These are phyloP conservation scores for Mucor circinelloides DNA, from an alignment of 371 early-diverging fungal genomes.

Conservation along the genomic window DNA sequence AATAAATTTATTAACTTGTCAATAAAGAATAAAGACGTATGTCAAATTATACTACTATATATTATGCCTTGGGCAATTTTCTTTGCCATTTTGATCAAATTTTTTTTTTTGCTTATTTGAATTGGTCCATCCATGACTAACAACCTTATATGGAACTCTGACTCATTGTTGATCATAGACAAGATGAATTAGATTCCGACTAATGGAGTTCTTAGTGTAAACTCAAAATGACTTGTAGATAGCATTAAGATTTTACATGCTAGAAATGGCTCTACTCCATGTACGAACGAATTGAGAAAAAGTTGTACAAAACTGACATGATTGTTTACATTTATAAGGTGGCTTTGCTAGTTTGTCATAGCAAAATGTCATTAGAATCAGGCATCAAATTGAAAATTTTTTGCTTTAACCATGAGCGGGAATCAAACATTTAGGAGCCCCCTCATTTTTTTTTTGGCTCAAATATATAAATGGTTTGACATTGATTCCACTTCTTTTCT, in stretches of 20 bases:
- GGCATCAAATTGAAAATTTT: background rate
- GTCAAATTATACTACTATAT: too few species aligned
- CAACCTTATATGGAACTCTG: conserved; percentile 18
- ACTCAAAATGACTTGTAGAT: background rate
- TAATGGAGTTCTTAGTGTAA: background rate
- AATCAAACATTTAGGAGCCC: background rate
- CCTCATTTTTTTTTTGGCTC: background rate
- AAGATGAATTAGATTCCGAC: conserved; percentile 5
- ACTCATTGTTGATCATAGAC: conserved; percentile 25
- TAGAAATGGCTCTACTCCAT: background rate
- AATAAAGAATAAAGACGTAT: background rate
- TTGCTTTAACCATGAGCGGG: background rate
- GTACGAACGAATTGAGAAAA: background rate
- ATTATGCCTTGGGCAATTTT: too few species aligned
- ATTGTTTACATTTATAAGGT: background rate
- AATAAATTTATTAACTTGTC: background rate
- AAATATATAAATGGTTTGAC: background rate
- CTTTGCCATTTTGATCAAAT: too few species aligned
- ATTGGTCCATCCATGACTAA: background rate
- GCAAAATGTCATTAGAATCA: background rate
- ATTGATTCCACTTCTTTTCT: background rate
- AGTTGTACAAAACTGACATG: background rate
- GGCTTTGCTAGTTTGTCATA: background rate
- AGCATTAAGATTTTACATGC: background rate
- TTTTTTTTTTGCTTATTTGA: too few species aligned